These are phyloP conservation scores for Delitschia confertaspora DNA, from an alignment of 495 filamentous ascomycete species.

Conservation along the genomic window DNA sequence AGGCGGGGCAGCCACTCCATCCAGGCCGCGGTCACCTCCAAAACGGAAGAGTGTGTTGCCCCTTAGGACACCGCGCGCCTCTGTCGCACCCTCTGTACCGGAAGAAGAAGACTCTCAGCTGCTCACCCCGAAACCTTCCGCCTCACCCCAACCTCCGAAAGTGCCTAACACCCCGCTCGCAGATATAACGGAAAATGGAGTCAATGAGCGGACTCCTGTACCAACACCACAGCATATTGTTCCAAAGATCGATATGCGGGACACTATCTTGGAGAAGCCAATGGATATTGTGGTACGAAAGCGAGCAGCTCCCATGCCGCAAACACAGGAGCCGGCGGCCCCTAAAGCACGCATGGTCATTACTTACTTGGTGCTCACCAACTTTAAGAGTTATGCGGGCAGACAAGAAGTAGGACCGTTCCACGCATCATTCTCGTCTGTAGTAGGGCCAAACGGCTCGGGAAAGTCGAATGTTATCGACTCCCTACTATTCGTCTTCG, in stretches of 20 bases:
- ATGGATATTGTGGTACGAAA: slow-evolving; percentile 94
- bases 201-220: slow-evolving; percentile 49
- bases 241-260: slow-evolving; percentile 61
- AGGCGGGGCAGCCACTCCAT: slow-evolving; percentile 52
- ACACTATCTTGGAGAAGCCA: slow-evolving; percentile 71
- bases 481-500: slow-evolving; percentile 93
- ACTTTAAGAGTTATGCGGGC: slow-evolving; percentile 98
- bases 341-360: slow-evolving; percentile 85
- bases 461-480: slow-evolving; percentile 99
- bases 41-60: slow-evolving; percentile 64
- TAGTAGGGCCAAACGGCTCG: slow-evolving; percentile 95
- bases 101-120: slow-evolving; percentile 37
- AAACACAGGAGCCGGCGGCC: slow-evolving; percentile 55
- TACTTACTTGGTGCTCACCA: slow-evolving; percentile 75
- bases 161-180: slow-evolving; percentile 52
- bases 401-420: slow-evolving; percentile 93
- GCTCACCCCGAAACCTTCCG: slow-evolving; percentile 41
- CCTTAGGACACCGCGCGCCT: slow-evolving; percentile 45
- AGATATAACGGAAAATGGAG: slow-evolving; percentile 64
- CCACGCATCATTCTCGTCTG: slow-evolving; percentile 95
- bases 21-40: slow-evolving; percentile 51
- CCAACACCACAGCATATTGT: slow-evolving; percentile 7
- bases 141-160: slow-evolving; percentile 43
- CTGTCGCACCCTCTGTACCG: slow-evolving; percentile 32
- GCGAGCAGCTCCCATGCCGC: slow-evolving; percentile 57